Conservation (phyloP, 2,329 filamentous ascomycete species). For the Orbilia brochopaga region DNA sequence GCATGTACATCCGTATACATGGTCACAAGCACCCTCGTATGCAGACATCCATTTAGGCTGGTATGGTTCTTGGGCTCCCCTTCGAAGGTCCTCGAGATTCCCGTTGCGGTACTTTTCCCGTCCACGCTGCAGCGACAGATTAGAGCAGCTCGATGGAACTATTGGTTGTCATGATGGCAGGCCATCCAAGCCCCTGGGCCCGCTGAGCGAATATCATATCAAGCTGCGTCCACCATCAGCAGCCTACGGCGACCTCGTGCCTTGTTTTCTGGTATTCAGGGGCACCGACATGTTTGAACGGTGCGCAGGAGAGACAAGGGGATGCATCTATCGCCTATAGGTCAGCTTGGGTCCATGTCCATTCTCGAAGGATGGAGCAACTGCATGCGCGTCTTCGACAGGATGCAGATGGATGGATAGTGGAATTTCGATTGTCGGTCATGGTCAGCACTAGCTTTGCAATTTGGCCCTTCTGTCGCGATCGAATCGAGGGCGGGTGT, state of each 20-base stretch:
- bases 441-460: constrained; percentile 4
- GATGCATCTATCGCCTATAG: neutral
- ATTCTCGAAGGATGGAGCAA: constrained; percentile 8
- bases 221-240: too few species aligned
- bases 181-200: constrained; percentile 45
- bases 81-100: neutral
- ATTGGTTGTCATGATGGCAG: constrained; percentile 41
- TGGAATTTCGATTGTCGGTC: neutral
- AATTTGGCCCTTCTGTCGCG: too few species aligned
- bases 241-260: constrained; percentile 37
- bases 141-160: constrained; percentile 11
- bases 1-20: too few species aligned
- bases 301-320: neutral
- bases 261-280: constrained; percentile 26
- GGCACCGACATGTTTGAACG: constrained; percentile 8
- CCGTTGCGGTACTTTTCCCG: constrained; percentile 25
- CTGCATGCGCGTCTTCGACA: neutral
- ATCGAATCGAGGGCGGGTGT: neutral
- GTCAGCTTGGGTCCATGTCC: neutral
- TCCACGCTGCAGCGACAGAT: constrained; percentile 37
- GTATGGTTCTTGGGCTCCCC: neutral
- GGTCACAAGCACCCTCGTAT: constrained; percentile 21
- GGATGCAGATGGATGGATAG: neutral
- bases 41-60: constrained; percentile 39
- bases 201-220: constrained; percentile 33